Conservation (phyloP, 2,329 filamentous ascomycete species). For the Didymella sp. region DNA sequence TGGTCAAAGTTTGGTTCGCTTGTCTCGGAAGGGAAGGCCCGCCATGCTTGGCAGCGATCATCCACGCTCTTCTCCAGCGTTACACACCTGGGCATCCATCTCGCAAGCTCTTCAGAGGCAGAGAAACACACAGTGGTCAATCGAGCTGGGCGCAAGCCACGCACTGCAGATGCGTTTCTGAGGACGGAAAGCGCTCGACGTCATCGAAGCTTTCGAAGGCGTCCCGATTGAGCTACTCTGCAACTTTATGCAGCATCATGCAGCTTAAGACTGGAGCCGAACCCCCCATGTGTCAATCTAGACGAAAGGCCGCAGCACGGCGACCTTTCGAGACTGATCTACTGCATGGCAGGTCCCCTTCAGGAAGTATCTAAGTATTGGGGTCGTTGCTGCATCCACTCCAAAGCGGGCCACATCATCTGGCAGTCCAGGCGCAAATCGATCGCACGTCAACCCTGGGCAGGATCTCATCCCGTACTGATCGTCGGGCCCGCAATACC, state of each 20-base stretch:
- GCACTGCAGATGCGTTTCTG: not conserved
- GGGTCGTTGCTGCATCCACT: not conserved
- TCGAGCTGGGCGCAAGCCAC: too few species aligned
- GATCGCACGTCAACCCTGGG: constrained; percentile 7
- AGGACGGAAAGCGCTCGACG: not conserved
- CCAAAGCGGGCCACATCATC: not conserved
- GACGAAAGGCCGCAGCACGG: not conserved
- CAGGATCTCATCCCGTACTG: constrained; percentile 3
- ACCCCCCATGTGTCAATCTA: constrained; percentile 2
- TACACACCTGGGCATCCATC: too few species aligned
- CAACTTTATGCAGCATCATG: constrained; percentile 9
- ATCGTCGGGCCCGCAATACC: not conserved
- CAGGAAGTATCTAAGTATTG: constrained; percentile 2
- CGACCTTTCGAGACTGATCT: constrained; percentile 8
- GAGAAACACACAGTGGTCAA: too few species aligned
- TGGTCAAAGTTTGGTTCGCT: too few species aligned
- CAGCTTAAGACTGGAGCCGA: constrained; percentile 3
- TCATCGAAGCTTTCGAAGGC: not conserved
- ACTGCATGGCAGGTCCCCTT: constrained; percentile 15
- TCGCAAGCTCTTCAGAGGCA: too few species aligned
- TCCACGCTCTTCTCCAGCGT: too few species aligned
- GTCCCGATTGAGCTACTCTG: constrained; percentile 3
- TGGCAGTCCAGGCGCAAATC: constrained; percentile 3
- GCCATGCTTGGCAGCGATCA: too few species aligned
- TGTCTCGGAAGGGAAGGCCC: too few species aligned